A percentile compares a stretch with the other conserved stretches of the same genome.
Evolutionary conservation across 768 basidiomycete species (phyloP).

Genomic region (Xanthoconium purpureum): DNA sequence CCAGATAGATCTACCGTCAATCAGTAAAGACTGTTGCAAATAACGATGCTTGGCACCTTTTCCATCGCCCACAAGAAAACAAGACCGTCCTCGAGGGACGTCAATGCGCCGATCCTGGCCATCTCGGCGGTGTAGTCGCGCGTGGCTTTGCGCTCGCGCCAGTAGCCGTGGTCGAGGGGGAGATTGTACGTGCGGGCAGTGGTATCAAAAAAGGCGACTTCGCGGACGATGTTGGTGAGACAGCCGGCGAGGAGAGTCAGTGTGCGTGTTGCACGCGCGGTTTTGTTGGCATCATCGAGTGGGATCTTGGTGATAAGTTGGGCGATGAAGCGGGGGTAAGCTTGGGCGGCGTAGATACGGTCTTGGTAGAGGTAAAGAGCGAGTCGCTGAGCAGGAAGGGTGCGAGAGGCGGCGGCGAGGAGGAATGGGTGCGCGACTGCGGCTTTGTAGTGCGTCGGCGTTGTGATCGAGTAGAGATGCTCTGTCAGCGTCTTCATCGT

Average conservation of each 20-base stretch:
- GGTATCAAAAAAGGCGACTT: conserved; percentile 59
- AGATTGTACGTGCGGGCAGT: conserved; percentile 46
- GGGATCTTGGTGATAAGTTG: conserved; percentile 61
- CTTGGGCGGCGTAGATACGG: conserved; percentile 69
- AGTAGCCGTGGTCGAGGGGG: conserved; percentile 35
- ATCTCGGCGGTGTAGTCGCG: conserved; percentile 73
- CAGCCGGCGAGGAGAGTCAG: conserved; percentile 50
- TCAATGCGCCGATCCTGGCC: conserved; percentile 46
- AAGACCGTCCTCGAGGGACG: conserved; percentile 57
- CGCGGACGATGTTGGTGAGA: conserved; percentile 56
- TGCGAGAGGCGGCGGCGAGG: conserved; percentile 49
- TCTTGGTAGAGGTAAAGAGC: conserved; percentile 70
- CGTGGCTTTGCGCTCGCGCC: conserved; percentile 58
- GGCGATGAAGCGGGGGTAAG: conserved; percentile 72
- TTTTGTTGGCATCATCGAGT: conserved; percentile 14
- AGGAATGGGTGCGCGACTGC: conserved; percentile 63
- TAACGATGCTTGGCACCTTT: conserved; percentile 39
- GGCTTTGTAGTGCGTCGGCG: conserved; percentile 37
- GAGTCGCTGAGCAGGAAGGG: conserved; percentile 46
- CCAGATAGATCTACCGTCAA: conserved; percentile 55
- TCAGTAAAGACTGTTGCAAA: not conserved
- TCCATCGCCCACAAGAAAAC: conserved; percentile 82
- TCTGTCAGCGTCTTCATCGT: conserved; percentile 14
- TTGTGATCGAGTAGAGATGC: conserved; percentile 39
- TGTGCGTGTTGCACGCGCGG: conserved; percentile 28